phyloP scores from a whole-genome alignment of 371 early-diverging fungal species.

The Blastocladiella emersonii region DNA sequence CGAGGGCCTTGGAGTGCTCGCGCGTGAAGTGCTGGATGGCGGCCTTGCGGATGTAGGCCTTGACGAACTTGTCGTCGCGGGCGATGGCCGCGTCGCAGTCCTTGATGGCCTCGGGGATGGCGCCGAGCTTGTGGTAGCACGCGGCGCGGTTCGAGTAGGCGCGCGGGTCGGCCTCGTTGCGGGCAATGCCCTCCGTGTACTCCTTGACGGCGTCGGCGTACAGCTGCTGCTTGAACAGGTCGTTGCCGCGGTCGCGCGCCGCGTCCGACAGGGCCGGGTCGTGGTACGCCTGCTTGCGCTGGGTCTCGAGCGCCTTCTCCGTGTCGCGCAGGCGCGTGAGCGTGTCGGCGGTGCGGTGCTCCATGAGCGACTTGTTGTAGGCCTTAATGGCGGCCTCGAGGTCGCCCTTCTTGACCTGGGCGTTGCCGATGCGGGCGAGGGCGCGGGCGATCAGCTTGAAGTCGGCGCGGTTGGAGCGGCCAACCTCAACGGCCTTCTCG shows the following conservation, averaged over 20 bases:
- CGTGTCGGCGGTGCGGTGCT: constrained; percentile 88
- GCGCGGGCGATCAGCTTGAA: constrained; percentile 75
- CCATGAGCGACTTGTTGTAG: constrained; percentile 83
- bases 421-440: constrained; percentile 62
- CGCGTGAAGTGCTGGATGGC: constrained; percentile 75
- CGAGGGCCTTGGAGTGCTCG: constrained; percentile 71
- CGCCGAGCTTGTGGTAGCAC: constrained; percentile 88
- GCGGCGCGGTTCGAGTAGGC: constrained; percentile 93
- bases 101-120: constrained; percentile 83
- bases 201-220: constrained; percentile 81
- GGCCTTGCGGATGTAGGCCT: constrained; percentile 95
- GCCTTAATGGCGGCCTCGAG: constrained; percentile 73
- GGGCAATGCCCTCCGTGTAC: constrained; percentile 95
- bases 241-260: constrained; percentile 89
- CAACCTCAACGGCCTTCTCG: constrained; percentile 80
- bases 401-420: constrained; percentile 67
- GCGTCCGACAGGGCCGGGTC: constrained; percentile 71
- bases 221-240: constrained; percentile 73
- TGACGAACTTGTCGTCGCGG: constrained; percentile 77
- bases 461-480: constrained; percentile 80
- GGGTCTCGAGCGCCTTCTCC: constrained; percentile 66
- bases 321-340: constrained; percentile 73
- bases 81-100: constrained; percentile 83
- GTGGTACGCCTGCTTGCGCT: constrained; percentile 70
- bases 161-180: constrained; percentile 78